Conservation (phyloP, 805 yeast species). For the Starmerella potacharoeniae region DNA sequence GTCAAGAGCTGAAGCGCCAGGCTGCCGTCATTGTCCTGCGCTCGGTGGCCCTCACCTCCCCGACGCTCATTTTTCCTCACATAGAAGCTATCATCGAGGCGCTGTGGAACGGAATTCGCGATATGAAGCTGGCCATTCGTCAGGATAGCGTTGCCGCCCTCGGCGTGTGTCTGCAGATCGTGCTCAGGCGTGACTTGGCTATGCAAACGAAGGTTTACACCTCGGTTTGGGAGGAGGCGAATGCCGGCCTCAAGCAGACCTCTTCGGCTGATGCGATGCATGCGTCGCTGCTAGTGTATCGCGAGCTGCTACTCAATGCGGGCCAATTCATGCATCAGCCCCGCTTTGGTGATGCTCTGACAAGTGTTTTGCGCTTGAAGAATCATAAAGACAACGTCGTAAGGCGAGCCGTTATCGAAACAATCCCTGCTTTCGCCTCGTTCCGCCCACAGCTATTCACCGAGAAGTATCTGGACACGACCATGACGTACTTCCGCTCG, state of each 20-base stretch:
- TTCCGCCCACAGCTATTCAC: constrained; percentile 68
- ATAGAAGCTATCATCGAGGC: constrained; percentile 68
- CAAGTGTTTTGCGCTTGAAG: constrained; percentile 56
- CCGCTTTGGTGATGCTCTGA: constrained; percentile 66
- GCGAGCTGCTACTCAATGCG: constrained; percentile 62
- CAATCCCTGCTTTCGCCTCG: constrained; percentile 71
- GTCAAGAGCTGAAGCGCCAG: constrained; percentile 62
- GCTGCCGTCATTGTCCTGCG: constrained; percentile 83
- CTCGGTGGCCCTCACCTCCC: constrained; percentile 77
- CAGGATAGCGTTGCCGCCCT: constrained; percentile 75
- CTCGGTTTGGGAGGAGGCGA: constrained; percentile 56
- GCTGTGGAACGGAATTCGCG: constrained; percentile 80
- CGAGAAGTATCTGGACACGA: constrained; percentile 66
- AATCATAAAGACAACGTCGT: constrained; percentile 67
- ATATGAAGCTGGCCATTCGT: constrained; percentile 61
- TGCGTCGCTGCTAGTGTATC: constrained; percentile 70
- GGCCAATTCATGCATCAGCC: constrained; percentile 56
- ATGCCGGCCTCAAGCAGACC: constrained; percentile 40
- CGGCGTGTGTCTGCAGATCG: constrained; percentile 64
- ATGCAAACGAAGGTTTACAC: constrained; percentile 66
- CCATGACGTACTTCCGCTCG: constrained; percentile 62
- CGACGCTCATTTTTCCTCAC: constrained; percentile 68
- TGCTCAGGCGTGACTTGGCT: constrained; percentile 64
- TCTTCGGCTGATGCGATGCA: constrained; percentile 60
- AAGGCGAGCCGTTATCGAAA: constrained; percentile 71